These are phyloP conservation scores for Suillus subluteus DNA, from an alignment of 768 basidiomycete species.

Conservation along the genomic window DNA sequence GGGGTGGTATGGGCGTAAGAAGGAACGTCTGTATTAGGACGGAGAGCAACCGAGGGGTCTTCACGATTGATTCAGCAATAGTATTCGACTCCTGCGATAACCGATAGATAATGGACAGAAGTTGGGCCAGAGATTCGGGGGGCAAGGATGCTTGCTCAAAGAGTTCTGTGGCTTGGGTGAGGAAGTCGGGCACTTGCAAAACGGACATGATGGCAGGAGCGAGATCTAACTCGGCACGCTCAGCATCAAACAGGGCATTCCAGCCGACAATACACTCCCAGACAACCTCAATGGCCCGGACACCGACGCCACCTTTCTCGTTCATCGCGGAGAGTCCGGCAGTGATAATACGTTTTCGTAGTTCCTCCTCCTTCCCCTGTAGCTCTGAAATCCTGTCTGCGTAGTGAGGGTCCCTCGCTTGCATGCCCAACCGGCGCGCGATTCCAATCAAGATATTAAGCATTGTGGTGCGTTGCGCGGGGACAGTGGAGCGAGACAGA, in stretches of 20 bases:
- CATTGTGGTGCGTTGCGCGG: conserved; percentile 84
- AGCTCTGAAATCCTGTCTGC: conserved; percentile 18
- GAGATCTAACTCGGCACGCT: conserved; percentile 48
- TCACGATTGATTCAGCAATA: conserved; percentile 53
- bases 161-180: conserved; percentile 53
- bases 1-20: conserved; percentile 51
- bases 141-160: conserved; percentile 47
- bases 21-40: conserved; percentile 61
- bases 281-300: conserved; percentile 67
- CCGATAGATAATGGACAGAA: conserved; percentile 62
- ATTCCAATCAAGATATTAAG: conserved; percentile 70
- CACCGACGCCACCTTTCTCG: conserved; percentile 69
- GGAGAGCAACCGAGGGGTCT: conserved; percentile 54
- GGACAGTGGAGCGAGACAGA: conserved; percentile 78
- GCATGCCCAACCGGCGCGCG: conserved; percentile 37
- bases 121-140: conserved; percentile 52
- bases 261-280: conserved; percentile 79
- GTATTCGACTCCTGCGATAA: conserved; percentile 61
- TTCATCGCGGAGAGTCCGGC: conserved; percentile 67
- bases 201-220: conserved; percentile 23
- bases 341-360: conserved; percentile 67
- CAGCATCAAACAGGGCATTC: conserved; percentile 40
- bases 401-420: conserved; percentile 6
- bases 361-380: conserved; percentile 38
- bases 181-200: conserved; percentile 43